These are phyloP conservation scores for Penicillium flavigenum DNA, from an alignment of 495 filamentous ascomycete genomes.

Conservation along the genomic window DNA sequence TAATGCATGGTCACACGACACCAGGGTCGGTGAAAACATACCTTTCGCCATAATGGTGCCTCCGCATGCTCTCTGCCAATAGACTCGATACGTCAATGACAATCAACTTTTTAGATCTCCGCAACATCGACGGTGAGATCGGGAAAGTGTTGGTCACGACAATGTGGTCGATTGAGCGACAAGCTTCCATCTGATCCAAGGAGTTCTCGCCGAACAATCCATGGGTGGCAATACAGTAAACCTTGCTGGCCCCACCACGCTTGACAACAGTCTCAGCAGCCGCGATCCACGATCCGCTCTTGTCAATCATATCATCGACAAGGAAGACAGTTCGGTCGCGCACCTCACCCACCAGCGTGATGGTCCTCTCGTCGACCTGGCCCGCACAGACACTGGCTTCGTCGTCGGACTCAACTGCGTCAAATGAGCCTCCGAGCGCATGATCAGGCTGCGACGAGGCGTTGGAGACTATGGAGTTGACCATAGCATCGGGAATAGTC, in stretches of 20 bases:
- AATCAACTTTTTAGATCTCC: slow-evolving; percentile 76
- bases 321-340: slow-evolving; percentile 82
- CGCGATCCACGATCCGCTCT: slow-evolving; percentile 93
- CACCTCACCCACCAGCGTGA: slow-evolving; percentile 94
- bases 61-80: slow-evolving; percentile 85
- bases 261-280: slow-evolving; percentile 98
- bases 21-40: slow-evolving; percentile 28
- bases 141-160: slow-evolving; percentile 97
- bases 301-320: slow-evolving; percentile 99
- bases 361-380: slow-evolving; percentile 81
- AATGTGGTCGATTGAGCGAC: slow-evolving; percentile 87
- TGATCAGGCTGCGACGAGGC: slow-evolving; percentile 56
- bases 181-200: slow-evolving; percentile 84
- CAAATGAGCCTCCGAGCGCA: slow-evolving; percentile 78
- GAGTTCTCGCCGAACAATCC: slow-evolving; percentile 89
- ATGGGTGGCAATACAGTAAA: slow-evolving; percentile 97
- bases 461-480: slow-evolving; percentile 63
- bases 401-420: slow-evolving; percentile 80
- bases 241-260: slow-evolving; percentile 83
- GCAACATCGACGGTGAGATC: slow-evolving; percentile 68
- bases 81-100: slow-evolving; percentile 85
- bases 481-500: slow-evolving; percentile 59
- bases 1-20: slow-evolving; percentile 9
- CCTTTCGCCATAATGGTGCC: slow-evolving; percentile 88
- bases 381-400: slow-evolving; percentile 67